Percentiles rank a stretch among this genome's conserved stretches.
Evolutionary conservation across 2,329 filamentous ascomycete species (phyloP).

Genomic region (Colletotrichum spinosum): DNA sequence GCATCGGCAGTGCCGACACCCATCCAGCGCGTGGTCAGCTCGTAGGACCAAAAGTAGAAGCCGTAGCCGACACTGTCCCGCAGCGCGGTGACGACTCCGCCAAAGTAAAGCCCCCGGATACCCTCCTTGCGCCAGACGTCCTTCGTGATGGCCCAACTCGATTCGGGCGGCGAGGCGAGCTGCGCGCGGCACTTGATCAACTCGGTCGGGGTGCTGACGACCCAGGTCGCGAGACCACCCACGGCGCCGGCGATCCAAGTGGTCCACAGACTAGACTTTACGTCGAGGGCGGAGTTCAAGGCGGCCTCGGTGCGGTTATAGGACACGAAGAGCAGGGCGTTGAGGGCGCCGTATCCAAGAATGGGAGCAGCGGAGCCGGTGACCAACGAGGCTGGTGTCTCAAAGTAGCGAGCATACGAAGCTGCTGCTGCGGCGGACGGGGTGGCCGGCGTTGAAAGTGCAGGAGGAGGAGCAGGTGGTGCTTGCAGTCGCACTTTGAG

Average conservation of each 20-base stretch:
- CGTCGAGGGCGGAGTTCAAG: slow-evolving; percentile 57
- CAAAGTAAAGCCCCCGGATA: slow-evolving; percentile 81
- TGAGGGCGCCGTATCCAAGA: slow-evolving; percentile 89
- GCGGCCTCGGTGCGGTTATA: slow-evolving; percentile 86
- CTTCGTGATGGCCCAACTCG: slow-evolving; percentile 73
- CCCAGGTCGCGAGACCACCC: slow-evolving; percentile 86
- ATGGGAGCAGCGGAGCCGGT: slow-evolving; percentile 86
- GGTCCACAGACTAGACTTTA: slow-evolving; percentile 66
- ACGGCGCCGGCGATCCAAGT: slow-evolving; percentile 84
- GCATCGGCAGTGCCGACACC: slow-evolving; percentile 44
- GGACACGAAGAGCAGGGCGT: slow-evolving; percentile 88
- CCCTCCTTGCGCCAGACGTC: slow-evolving; percentile 68
- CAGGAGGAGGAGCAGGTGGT: slow-evolving; percentile 20
- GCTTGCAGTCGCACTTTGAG: slow-evolving; percentile 87
- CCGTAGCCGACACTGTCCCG: slow-evolving; percentile 94
- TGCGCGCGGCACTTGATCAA: slow-evolving; percentile 91
- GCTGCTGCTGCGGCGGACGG: slow-evolving; percentile 34
- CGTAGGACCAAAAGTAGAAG: slow-evolving; percentile 97
- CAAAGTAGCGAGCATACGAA: slow-evolving; percentile 47
- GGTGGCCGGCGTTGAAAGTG: slow-evolving; percentile 12
- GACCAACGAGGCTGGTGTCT: slow-evolving; percentile 54
- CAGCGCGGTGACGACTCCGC: slow-evolving; percentile 83
- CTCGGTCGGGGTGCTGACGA: slow-evolving; percentile 89
- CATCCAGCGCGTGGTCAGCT: slow-evolving; percentile 74
- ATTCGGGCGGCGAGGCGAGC: slow-evolving; percentile 61